Evolutionary conservation across 805 yeast genomes (phyloP), one percentile per base, ranked within the genome.

Genomic region (Teunomyces pallodes): DNA sequence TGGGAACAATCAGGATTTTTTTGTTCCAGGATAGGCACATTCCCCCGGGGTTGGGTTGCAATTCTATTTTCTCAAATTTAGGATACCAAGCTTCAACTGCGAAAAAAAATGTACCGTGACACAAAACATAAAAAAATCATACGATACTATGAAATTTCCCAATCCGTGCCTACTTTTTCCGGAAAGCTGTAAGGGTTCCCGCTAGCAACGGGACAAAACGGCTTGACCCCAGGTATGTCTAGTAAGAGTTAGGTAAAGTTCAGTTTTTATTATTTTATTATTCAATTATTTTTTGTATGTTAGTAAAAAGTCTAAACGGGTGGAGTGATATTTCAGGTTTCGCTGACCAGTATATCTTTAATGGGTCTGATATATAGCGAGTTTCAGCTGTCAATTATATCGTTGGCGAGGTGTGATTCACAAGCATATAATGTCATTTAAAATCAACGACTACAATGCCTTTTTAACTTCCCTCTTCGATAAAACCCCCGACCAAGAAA

Each of bases 371-470:
- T 38, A 38, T 38, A 38, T 38, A 38, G 41, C 41, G 41, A 38
- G 30, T 24, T 38, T 38, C 13, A 26, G 29, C 30, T 38, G 41
- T 24, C 41, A 24, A 38, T 24, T n/a, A 24, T 38, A n/a, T 26
- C n/a, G 26, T 17, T 24, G 30, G 41, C 13, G 30, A 38, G 41
- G 41, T 41, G 43, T 29, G 13, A 26, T 13, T 32, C 33, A 40
- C 32, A 16, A 41, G 27, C 35, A 14, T 13, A 38, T 20, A 20
- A 66, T 66, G 70, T 54, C 69, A 24, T 64, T 58, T 43, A 60
- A 53, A 42, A 32, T 64, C 42, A 61, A 65, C 49, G 69, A 65
- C 46, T 65, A 65, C 45, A 60, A 62, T 48, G 60, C 65, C 3
- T 66, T 59, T 45, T 51, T 64, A 44, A 53, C 58, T 4, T 60